Percentiles rank a stretch among this genome's conserved stretches.
Conservation (phyloP, 495 filamentous ascomycete species). For the Xylaria flabelliformis region DNA sequence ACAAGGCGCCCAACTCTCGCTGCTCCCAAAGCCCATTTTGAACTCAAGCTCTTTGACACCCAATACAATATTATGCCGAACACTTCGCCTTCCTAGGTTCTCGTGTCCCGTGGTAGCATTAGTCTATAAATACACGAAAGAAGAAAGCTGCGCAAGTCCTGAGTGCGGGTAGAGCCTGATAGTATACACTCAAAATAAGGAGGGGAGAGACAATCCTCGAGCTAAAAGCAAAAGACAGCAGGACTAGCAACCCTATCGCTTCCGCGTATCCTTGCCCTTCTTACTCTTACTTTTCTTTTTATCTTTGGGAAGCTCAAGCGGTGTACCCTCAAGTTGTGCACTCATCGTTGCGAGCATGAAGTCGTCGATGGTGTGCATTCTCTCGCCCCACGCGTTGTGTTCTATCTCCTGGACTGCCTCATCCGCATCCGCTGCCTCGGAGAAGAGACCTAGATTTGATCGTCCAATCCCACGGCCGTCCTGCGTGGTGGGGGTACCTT, state of each 20-base stretch:
- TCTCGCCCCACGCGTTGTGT: constrained; percentile 60
- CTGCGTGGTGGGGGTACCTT: constrained; percentile 51
- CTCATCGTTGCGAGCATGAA: constrained; percentile 84
- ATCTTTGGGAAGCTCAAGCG: constrained; percentile 78
- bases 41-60: not conserved
- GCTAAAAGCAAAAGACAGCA: not conserved
- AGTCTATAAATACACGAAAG: constrained; percentile 15
- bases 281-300: constrained; percentile 77
- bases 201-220: not conserved
- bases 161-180: not conserved
- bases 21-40: constrained; percentile 7
- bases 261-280: constrained; percentile 72
- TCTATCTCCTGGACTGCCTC: constrained; percentile 55
- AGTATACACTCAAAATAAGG: constrained; percentile 19
- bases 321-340: constrained; percentile 76
- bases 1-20: not conserved
- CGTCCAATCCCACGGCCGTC: constrained; percentile 46
- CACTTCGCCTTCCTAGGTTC: constrained; percentile 3
- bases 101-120: constrained; percentile 1
- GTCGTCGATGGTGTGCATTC: constrained; percentile 73
- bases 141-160: constrained; percentile 3
- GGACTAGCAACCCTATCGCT: constrained; percentile 36
- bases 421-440: constrained; percentile 46
- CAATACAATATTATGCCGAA: not conserved
- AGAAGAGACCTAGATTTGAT: constrained; percentile 50